phyloP scores from a whole-genome alignment of 129 eudicot genomes.

The Flaveria trinervia region DNA sequence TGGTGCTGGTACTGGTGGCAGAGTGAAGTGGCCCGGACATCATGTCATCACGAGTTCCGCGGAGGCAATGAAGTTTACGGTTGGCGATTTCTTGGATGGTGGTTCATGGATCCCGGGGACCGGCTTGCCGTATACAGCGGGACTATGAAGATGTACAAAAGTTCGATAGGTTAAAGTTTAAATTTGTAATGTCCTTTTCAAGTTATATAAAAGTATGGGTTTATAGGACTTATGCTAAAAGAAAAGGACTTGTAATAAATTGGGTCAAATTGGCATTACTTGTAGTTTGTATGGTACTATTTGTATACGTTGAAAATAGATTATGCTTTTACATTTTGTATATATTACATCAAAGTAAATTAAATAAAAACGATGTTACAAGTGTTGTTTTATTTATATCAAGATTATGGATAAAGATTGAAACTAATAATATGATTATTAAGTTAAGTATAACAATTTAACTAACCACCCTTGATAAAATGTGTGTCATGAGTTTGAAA shows the following conservation, averaged over 20 bases:
- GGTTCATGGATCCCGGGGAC: conserved; percentile 64
- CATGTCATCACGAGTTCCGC: conserved; percentile 46
- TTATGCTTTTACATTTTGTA: conserved; percentile 22
- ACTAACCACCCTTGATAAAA: too few species aligned
- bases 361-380: neutral
- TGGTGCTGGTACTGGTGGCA: conserved; percentile 56
- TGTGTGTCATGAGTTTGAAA: too few species aligned
- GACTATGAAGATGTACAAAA: conserved; percentile 45
- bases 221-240: conserved; percentile 18
- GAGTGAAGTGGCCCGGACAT: conserved; percentile 69
- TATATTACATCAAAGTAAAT: conserved; percentile 4
- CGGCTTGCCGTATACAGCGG: conserved; percentile 56
- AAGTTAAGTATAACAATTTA: neutral
- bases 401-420: neutral
- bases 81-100: conserved; percentile 61
- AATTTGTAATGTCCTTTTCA: conserved; percentile 28
- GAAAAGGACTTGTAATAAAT: conserved; percentile 34
- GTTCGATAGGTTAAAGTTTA: conserved; percentile 24
- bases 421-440: neutral
- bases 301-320: conserved; percentile 30
- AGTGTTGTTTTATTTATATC: neutral
- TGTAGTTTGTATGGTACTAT: conserved; percentile 32
- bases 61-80: conserved; percentile 62
- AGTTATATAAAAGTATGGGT: conserved; percentile 19
- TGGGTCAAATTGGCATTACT: conserved; percentile 21